Evolutionary conservation across 108 stramenopile genomes (phyloP).

Genomic region (Conticribra guillardii): DNA sequence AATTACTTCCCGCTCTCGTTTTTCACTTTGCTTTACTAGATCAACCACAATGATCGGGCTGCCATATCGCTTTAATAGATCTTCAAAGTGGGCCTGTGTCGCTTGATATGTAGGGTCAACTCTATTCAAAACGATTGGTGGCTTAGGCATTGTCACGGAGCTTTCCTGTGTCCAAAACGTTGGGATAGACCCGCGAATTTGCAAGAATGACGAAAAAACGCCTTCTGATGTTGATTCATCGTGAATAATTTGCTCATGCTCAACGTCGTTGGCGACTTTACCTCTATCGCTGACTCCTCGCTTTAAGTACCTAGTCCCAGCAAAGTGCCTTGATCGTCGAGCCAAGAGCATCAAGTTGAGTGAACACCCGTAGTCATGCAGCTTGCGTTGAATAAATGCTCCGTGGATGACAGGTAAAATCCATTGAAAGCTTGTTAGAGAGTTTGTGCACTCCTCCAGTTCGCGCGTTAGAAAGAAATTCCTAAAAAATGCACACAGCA

Average conservation of each 20-base stretch:
- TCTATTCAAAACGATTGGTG: conserved; percentile 93
- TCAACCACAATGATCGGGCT: conserved; percentile 93
- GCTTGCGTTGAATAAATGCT: conserved; percentile 92
- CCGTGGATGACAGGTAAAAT: conserved; percentile 94
- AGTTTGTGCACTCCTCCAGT: conserved; percentile 81
- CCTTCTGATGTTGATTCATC: conserved; percentile 88
- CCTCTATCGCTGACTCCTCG: conserved; percentile 95
- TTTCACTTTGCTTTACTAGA: conserved; percentile 95
- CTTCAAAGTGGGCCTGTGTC: conserved; percentile 94
- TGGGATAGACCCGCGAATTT: conserved; percentile 97
- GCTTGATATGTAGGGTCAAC: conserved; percentile 95
- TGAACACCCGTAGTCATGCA: conserved; percentile 89
- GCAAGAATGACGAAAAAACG: conserved; percentile 88
- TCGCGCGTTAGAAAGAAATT: conserved; percentile 94
- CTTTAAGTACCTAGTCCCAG: conserved; percentile 98
- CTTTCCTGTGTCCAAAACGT: conserved; percentile 98
- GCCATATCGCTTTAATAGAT: conserved; percentile 92
- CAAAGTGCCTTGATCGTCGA: conserved; percentile 95
- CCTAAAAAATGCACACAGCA: conserved; percentile 79
- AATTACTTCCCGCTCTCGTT: conserved; percentile 91
- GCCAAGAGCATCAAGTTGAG: conserved; percentile 92
- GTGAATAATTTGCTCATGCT: conserved; percentile 95
- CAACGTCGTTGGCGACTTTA: conserved; percentile 96
- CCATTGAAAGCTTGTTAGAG: conserved; percentile 88
- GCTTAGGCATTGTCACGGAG: conserved; percentile 94